Base-by-base conservation (phyloP, 257 asterid species). In the Forsythia suspensa region DNA sequence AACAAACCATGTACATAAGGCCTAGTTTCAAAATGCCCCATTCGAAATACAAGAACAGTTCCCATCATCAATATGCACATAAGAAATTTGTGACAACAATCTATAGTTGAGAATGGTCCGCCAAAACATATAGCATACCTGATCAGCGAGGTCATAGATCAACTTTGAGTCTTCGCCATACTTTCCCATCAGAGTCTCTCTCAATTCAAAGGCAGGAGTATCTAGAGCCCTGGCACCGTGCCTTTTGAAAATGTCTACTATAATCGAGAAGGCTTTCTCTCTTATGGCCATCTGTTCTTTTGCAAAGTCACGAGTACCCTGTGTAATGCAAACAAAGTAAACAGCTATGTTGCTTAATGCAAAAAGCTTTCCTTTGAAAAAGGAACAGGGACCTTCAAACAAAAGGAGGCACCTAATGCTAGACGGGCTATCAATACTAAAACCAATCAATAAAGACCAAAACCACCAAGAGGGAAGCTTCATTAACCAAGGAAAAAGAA, bases 91-190 rank as follows among this genome's bases (percentile, higher is more conserved):
- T 6, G 42, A 80, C 59, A 71, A 37, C 41, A 36, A 38, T 38
- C 59, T 13, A 63, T 80, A 63, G 37, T 55, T 10, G 65, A 65
- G 12, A 76, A 73, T 44, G 65, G 74, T 44, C 16, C 76, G 41
- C 41, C 37, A 71, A 82, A 81, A 77, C 61, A 79, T 80, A 68
- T 20, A 63, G 71, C 73, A 5, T 79, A 87, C 99, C 98, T 96
- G 99, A 84, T 96, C 98, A 57, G 97, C 97, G 73, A 96, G 96
- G 87, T 96, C 97, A 86, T 92, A 96, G 52, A 96, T 92, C 87
- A 96, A 88, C 83, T 94, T 96, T 38, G 98, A 92, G 88, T 96
- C 99, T 85, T 96, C 99, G 18, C 98, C 99, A 80, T 96, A 96
- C 80, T 96, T 96, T 3, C 99, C 99, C 95, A 86, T 94, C 72